phyloP scores from a whole-genome alignment of 306 rosid species.

The Sophora flavescens region DNA sequence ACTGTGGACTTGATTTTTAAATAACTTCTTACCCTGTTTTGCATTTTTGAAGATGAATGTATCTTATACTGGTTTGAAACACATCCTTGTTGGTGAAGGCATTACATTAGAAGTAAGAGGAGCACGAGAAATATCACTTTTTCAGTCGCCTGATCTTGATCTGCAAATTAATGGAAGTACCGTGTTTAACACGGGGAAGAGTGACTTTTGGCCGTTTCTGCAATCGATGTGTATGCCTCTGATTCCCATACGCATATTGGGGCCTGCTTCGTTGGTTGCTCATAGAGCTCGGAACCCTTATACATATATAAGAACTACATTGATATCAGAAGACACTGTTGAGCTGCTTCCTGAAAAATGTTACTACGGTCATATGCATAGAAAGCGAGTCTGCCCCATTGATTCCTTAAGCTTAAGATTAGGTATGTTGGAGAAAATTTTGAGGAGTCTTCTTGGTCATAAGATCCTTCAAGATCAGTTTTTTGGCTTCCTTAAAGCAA shows the following conservation, averaged over 20 bases:
- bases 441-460: constrained; percentile 60
- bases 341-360: constrained; percentile 90
- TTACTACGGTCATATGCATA: constrained; percentile 51
- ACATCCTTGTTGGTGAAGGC: constrained; percentile 85
- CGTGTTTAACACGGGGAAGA: constrained; percentile 43
- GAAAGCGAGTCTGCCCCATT: constrained; percentile 58
- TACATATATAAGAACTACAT: constrained; percentile 51
- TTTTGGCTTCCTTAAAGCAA: constrained; percentile 67
- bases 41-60: constrained; percentile 65
- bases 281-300: constrained; percentile 69
- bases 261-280: constrained; percentile 73
- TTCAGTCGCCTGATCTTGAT: constrained; percentile 60
- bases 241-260: constrained; percentile 69
- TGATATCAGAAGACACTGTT: constrained; percentile 65
- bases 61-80: constrained; percentile 70
- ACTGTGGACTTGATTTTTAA: constrained; percentile 32
- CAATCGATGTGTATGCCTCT: constrained; percentile 69
- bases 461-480: constrained; percentile 55
- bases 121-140: constrained; percentile 74
- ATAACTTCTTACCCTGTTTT: constrained; percentile 31
- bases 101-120: constrained; percentile 77
- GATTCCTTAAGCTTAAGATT: constrained; percentile 67
- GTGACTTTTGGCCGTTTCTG: constrained; percentile 58
- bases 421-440: constrained; percentile 61
- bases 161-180: constrained; percentile 54